A percentile compares a stretch with the other conserved stretches of the same genome.
Evolutionary conservation across 2,329 filamentous ascomycete species (phyloP).

Genomic region (Herpotrichia juniperi): DNA sequence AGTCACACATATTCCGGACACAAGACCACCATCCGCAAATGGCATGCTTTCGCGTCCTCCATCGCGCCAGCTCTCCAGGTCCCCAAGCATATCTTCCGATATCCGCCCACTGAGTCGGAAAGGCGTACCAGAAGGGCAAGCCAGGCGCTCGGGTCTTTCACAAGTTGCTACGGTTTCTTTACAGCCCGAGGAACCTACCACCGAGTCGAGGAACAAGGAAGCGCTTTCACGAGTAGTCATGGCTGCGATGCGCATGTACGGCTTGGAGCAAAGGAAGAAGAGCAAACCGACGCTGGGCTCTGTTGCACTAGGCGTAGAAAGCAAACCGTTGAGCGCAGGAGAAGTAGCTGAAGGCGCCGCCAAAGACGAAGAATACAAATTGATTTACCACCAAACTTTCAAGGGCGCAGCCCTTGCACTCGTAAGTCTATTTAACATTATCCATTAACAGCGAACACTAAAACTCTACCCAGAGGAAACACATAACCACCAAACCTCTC

Average conservation of each 20-base stretch:
- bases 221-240: constrained; percentile 57
- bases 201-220: constrained; percentile 56
- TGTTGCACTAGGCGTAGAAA: constrained; percentile 21
- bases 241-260: constrained; percentile 60
- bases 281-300: constrained; percentile 32
- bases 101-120: constrained; percentile 37
- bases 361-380: constrained; percentile 58
- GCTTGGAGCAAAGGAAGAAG: constrained; percentile 53
- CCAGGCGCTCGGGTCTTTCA: constrained; percentile 39
- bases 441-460: neutral
- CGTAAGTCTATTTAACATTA: constrained; percentile 25
- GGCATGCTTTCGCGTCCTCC: constrained; percentile 25
- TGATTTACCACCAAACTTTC: constrained; percentile 59
- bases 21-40: constrained; percentile 31
- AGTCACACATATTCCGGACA: constrained; percentile 23
- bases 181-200: constrained; percentile 39
- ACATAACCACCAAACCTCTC: constrained; percentile 46
- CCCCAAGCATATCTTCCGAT: constrained; percentile 42
- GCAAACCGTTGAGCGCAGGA: constrained; percentile 17
- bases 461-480: constrained; percentile 34
- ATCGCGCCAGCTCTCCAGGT: constrained; percentile 35
- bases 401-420: constrained; percentile 57
- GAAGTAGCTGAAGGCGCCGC: constrained; percentile 37
- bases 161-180: constrained; percentile 39
- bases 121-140: constrained; percentile 28